phyloP scores from a whole-genome alignment of 805 yeast genomes.

The Saccharomycopsis guyanensis region DNA sequence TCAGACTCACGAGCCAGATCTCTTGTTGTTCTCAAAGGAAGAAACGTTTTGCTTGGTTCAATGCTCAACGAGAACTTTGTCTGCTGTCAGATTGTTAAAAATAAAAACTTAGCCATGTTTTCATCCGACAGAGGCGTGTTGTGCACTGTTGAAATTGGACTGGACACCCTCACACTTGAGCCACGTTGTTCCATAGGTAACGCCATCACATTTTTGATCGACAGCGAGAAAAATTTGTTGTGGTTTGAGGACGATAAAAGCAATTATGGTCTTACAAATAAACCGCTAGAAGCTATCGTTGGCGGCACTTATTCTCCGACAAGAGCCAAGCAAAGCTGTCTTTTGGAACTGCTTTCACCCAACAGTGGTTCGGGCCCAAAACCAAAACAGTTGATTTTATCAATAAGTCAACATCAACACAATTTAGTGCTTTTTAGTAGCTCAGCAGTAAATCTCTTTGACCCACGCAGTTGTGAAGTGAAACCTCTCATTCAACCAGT shows the following conservation, averaged over 20 bases:
- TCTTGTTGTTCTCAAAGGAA: conserved; percentile 39
- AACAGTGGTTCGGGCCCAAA: too few relatives aligned
- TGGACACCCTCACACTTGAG: neutral
- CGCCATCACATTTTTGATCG: neutral
- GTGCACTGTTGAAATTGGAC: neutral
- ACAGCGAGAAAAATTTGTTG: neutral
- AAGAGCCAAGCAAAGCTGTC: neutral
- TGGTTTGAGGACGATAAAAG: neutral
- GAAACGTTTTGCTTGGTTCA: conserved; percentile 49
- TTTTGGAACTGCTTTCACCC: too few relatives aligned
- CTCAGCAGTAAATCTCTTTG: conserved; percentile 1
- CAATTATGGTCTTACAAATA: neutral
- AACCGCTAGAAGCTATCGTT: neutral
- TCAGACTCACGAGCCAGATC: conserved; percentile 23
- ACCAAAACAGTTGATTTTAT: too few relatives aligned
- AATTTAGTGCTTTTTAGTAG: too few relatives aligned
- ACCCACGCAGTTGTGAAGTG: conserved; percentile 10
- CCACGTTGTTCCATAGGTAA: neutral
- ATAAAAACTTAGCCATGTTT: conserved; percentile 23
- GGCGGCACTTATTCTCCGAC: too few relatives aligned
- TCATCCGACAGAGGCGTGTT: conserved; percentile 26
- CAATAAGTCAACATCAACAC: too few relatives aligned
- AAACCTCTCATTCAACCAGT: conserved; percentile 31
- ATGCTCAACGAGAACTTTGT: conserved; percentile 44
- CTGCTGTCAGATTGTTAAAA: conserved; percentile 30